A percentile compares a stretch with the other conserved stretches of the same genome.
Conservation (phyloP, 177 flowering plant genomes). For the Vitis hybrid region DNA sequence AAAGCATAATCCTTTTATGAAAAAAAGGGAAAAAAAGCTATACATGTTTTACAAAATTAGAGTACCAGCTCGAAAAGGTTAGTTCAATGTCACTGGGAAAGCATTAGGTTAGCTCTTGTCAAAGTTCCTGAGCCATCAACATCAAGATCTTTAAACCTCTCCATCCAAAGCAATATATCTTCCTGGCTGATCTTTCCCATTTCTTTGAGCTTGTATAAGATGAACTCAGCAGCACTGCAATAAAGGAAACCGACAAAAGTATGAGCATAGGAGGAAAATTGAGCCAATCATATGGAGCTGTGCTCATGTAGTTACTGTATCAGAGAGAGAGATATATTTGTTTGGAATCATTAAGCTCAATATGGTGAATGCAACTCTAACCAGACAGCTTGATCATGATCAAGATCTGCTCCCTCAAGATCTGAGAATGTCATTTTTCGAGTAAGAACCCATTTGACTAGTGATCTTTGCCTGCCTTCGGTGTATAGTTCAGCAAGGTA, state of each 20-base stretch:
- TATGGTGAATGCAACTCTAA: conserved; percentile 4
- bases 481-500: conserved; percentile 42
- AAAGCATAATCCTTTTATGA: background rate
- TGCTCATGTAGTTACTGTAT: background rate
- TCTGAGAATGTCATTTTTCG: conserved; percentile 30
- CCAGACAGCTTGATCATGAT: conserved; percentile 40
- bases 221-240: conserved; percentile 47
- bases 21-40: background rate
- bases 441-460: conserved; percentile 38
- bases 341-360: background rate
- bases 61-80: background rate
- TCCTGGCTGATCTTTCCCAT: conserved; percentile 50
- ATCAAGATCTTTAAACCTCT: conserved; percentile 36
- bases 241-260: background rate
- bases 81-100: background rate
- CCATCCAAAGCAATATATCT: conserved; percentile 34
- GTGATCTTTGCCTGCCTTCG: conserved; percentile 30
- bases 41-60: background rate
- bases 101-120: conserved; percentile 31
- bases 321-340: background rate
- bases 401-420: conserved; percentile 47
- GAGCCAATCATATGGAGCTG: too few species aligned
- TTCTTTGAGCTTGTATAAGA: conserved; percentile 47
- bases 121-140: conserved; percentile 49
- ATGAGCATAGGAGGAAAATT: background rate